Percentiles rank a stretch among this genome's conserved stretches.
phyloP scores from a whole-genome alignment of 1,139 yeast genomes.

The Hyphopichia wangnamkhiaoensis region DNA sequence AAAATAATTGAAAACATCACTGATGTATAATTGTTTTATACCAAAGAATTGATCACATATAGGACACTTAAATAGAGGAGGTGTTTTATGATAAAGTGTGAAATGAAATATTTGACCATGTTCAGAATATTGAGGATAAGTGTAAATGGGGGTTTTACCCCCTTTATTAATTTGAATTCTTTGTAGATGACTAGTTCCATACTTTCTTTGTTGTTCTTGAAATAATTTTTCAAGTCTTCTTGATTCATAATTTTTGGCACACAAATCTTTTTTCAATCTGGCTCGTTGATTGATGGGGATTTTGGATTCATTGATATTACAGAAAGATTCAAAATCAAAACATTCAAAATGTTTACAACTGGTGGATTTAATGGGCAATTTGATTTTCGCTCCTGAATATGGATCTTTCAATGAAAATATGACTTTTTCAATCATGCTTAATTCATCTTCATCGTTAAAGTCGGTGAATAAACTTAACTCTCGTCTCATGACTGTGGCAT shows the following conservation, averaged over 20 bases:
- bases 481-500: conserved; percentile 19
- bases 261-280: conserved; percentile 29
- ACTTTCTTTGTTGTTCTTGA: conserved; percentile 4
- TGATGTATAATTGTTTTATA: conserved; percentile 36
- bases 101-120: conserved; percentile 7
- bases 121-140: conserved; percentile 5
- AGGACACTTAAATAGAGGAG: conserved; percentile 31
- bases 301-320: conserved; percentile 31
- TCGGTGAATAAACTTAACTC: conserved; percentile 17
- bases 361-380: conserved; percentile 41
- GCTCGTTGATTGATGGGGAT: conserved; percentile 32
- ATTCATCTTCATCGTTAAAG: conserved; percentile 23
- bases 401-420: conserved; percentile 34
- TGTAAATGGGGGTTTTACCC: conserved; percentile 1
- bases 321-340: conserved; percentile 47
- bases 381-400: conserved; percentile 37
- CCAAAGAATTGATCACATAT: conserved; percentile 40
- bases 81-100: conserved; percentile 4
- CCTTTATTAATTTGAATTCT: neutral
- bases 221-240: conserved; percentile 4
- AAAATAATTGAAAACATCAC: conserved; percentile 45
- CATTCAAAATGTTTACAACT: conserved; percentile 47
- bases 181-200: neutral
- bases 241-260: conserved; percentile 22
- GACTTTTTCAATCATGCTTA: conserved; percentile 27